phyloP scores from a whole-genome alignment of 805 yeast genomes.

The Starmerella cellae region DNA sequence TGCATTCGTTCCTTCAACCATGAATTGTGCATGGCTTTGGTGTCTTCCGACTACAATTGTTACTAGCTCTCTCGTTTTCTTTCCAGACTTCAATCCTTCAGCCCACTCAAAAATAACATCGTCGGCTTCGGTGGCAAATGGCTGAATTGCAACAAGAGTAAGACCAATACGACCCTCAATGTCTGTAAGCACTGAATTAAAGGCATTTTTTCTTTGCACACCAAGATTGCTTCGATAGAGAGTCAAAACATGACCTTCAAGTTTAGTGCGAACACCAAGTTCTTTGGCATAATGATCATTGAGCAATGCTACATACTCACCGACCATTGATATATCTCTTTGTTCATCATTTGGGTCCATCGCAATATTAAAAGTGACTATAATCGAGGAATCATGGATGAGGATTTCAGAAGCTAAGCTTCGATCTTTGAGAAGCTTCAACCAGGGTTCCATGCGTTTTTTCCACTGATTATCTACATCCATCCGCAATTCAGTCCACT shows the following conservation, averaged over 20 bases:
- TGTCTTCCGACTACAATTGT: conserved; percentile 25
- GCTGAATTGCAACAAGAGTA: conserved; percentile 23
- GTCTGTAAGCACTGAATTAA: conserved; percentile 10
- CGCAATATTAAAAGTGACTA: conserved; percentile 48
- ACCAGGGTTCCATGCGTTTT: conserved; percentile 40
- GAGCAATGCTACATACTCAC: conserved; percentile 74
- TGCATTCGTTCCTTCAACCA: conserved; percentile 27
- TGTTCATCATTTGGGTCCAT: conserved; percentile 36
- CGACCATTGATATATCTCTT: conserved; percentile 54
- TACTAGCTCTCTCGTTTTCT: conserved; percentile 15
- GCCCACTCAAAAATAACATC: conserved; percentile 25
- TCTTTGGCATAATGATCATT: conserved; percentile 48
- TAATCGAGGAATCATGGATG: conserved; percentile 60
- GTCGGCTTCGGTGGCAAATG: conserved; percentile 22
- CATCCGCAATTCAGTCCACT: conserved; percentile 32
- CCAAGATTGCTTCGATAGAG: conserved; percentile 48
- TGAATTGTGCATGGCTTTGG: conserved; percentile 25
- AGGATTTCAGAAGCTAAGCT: conserved; percentile 66
- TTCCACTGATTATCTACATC: conserved; percentile 37
- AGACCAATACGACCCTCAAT: conserved; percentile 17
- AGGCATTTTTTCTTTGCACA: conserved; percentile 31
- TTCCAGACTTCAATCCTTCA: conserved; percentile 11
- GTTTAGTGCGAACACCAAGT: conserved; percentile 61
- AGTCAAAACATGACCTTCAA: conserved; percentile 54
- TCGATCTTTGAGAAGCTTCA: conserved; percentile 55